Evolutionary conservation across 108 stramenopile species (phyloP).

Genomic region (Cyclotella choctawhatcheeana): DNA sequence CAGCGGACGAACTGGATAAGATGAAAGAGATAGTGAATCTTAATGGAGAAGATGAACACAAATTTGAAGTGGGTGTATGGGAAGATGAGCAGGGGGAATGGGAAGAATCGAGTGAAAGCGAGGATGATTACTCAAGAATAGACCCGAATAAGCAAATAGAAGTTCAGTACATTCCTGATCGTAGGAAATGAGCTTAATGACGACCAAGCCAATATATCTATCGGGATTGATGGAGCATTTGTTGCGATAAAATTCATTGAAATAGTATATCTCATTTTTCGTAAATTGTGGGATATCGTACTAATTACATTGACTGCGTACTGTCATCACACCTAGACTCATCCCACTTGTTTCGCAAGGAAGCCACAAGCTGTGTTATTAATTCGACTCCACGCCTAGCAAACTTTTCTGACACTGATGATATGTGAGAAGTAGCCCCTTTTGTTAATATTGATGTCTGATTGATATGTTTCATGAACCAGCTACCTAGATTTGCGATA

Average conservation of each 20-base stretch:
- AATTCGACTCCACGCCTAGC: neutral
- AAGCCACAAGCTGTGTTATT: neutral
- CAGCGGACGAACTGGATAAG: neutral
- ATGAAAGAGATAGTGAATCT: constrained; percentile 2
- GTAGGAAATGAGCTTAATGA: neutral
- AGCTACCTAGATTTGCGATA: neutral
- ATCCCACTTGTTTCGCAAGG: neutral
- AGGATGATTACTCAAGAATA: constrained; percentile 25
- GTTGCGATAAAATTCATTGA: no score
- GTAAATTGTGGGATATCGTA: no score
- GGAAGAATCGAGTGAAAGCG: constrained; percentile 9
- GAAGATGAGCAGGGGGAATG: constrained; percentile 1
- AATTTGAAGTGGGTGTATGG: constrained; percentile 14
- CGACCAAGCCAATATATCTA: neutral
- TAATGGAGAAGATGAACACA: neutral
- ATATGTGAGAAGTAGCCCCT: neutral
- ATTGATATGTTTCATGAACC: constrained; percentile 1
- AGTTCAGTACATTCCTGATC: neutral
- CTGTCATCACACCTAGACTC: neutral
- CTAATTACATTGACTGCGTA: neutral
- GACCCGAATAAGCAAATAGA: neutral
- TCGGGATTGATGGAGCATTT: neutral
- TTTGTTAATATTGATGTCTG: constrained; percentile 7
- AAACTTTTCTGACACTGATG: neutral
- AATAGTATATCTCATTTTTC: no score